Evolutionary conservation across 2,329 filamentous ascomycete species (phyloP).

Genomic region (Dactylella cylindrospora): DNA sequence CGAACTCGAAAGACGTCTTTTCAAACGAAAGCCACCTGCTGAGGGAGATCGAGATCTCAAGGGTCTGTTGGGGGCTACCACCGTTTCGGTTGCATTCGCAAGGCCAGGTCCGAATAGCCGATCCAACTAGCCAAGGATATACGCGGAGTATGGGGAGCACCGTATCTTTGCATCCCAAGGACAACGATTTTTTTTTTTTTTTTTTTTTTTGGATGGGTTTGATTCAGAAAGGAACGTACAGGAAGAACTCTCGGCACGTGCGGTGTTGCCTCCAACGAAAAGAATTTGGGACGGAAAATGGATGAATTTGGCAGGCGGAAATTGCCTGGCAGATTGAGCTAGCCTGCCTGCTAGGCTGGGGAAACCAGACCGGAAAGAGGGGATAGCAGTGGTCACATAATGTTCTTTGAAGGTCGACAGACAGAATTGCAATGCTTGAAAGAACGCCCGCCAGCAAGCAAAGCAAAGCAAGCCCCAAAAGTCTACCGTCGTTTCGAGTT

Average conservation of each 20-base stretch:
- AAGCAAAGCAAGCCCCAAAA: not conserved
- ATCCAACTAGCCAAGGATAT: conserved; percentile 36
- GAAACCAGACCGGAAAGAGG: conserved; percentile 26
- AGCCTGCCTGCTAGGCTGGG: conserved; percentile 22
- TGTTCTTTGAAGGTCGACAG: too few species aligned
- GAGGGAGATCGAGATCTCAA: not conserved
- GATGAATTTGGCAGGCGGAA: conserved; percentile 44
- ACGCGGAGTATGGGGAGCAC: not conserved
- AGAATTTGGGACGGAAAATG: conserved; percentile 43
- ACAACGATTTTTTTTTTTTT: too few species aligned
- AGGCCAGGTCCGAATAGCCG: conserved; percentile 41
- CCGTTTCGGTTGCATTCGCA: conserved; percentile 15
- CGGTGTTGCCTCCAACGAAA: conserved; percentile 41
- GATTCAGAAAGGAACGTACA: conserved; percentile 9
- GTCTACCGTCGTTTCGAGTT: conserved; percentile 17
- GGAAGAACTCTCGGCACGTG: conserved; percentile 39
- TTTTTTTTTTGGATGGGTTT: conserved; percentile 41
- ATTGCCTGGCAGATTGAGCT: conserved; percentile 23
- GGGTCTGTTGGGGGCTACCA: conserved; percentile 2
- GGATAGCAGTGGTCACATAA: conserved; percentile 15
- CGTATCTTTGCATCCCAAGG: too few species aligned
- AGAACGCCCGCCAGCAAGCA: not conserved
- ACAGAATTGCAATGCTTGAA: too few species aligned
- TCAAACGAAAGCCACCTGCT: conserved; percentile 1
- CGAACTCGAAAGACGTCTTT: too few species aligned